phyloP scores from a whole-genome alignment of 805 yeast genomes.

The Candida easanensis region DNA sequence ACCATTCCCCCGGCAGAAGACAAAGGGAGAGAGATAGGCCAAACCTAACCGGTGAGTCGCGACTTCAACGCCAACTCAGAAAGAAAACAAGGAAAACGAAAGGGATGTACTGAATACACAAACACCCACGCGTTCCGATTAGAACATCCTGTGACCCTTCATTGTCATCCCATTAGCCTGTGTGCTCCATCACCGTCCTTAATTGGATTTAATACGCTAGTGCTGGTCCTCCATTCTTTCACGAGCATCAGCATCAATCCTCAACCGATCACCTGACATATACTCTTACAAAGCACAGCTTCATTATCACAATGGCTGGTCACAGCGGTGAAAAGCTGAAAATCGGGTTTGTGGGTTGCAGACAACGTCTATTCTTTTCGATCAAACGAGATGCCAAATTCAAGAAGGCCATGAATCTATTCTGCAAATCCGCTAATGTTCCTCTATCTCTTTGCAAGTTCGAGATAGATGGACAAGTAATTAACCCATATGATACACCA shows the following conservation, averaged over 20 bases:
- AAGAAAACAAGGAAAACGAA: no score
- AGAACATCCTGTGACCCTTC: no score
- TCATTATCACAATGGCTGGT: background rate
- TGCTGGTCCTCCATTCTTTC: no score
- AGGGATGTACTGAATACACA: no score
- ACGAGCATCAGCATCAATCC: background rate
- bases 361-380: background rate
- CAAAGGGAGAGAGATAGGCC: no score
- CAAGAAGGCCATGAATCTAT: background rate
- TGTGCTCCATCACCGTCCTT: no score
- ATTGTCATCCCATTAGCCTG: no score
- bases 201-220: no score
- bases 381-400: background rate
- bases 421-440: background rate
- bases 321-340: background rate
- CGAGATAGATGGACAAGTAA: background rate
- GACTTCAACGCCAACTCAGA: no score
- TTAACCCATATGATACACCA: background rate
- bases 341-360: background rate
- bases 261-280: background rate
- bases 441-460: background rate
- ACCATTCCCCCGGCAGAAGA: no score
- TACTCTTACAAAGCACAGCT: background rate
- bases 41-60: no score
- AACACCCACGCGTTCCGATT: no score